phyloP scores from a whole-genome alignment of 2,329 filamentous ascomycete genomes.

The Clonostachys rhizophaga region DNA sequence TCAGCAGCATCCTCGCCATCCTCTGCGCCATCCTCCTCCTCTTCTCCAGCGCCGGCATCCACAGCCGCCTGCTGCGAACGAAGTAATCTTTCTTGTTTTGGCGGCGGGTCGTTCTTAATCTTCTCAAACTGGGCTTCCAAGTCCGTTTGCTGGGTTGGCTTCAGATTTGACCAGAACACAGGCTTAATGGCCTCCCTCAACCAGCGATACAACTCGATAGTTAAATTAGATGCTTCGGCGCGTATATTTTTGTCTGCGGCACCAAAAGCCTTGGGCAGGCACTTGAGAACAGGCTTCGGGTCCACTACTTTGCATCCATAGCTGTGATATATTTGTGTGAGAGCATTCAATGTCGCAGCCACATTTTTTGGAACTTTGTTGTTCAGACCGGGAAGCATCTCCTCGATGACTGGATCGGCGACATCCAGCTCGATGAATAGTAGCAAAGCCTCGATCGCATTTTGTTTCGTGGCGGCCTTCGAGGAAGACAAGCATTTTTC shows the following conservation, averaged over 20 bases:
- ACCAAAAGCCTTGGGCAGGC: constrained; percentile 84
- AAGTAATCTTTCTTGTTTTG: constrained; percentile 86
- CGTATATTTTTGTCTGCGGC: constrained; percentile 98
- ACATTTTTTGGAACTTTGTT: constrained; percentile 93
- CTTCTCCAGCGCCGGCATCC: constrained; percentile 58
- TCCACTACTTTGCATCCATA: constrained; percentile 94
- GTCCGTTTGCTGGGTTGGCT: constrained; percentile 91
- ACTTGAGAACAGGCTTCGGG: constrained; percentile 85
- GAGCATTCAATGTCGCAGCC: constrained; percentile 62
- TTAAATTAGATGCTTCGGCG: constrained; percentile 85
- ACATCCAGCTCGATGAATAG: constrained; percentile 88
- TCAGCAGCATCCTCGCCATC: constrained; percentile 50
- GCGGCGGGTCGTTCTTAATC: constrained; percentile 78
- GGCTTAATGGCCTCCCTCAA: constrained; percentile 97
- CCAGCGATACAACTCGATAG: constrained; percentile 96
- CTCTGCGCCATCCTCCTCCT: constrained; percentile 51
- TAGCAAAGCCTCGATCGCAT: constrained; percentile 78
- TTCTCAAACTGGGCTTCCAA: constrained; percentile 92
- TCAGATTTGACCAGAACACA: constrained; percentile 93
- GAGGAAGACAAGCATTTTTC: constrained; percentile 91
- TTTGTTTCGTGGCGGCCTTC: constrained; percentile 82
- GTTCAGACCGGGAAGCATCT: constrained; percentile 75
- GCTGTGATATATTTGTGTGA: constrained; percentile 84
- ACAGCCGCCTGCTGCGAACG: constrained; percentile 84
- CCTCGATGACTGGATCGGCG: constrained; percentile 81